These are phyloP conservation scores for Punctularia strigosozonata DNA, from an alignment of 768 basidiomycete genomes.

Conservation along the genomic window DNA sequence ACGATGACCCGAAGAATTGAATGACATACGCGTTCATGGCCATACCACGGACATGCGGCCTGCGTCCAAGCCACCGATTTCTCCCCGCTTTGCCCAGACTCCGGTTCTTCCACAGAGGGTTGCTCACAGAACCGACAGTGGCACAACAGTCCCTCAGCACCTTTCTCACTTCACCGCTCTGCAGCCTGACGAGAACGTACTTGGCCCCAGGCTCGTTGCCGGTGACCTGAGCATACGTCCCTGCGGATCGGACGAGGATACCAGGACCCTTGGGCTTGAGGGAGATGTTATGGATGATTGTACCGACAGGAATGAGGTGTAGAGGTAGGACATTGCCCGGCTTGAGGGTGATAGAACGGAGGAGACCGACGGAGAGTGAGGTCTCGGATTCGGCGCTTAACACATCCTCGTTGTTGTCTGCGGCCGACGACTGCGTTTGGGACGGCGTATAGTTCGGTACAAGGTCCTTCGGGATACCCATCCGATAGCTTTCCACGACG, in stretches of 20 bases:
- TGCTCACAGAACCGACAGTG: conserved; percentile 87
- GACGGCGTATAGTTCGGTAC: conserved; percentile 31
- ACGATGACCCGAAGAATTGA: conserved; percentile 2
- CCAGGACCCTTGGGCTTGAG: conserved; percentile 67
- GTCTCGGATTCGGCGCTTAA: conserved; percentile 22
- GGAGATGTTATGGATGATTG: conserved; percentile 78
- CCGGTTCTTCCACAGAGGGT: conserved; percentile 77
- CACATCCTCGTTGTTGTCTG: conserved; percentile 9
- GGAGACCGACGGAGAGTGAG: conserved; percentile 68
- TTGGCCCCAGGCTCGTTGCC: conserved; percentile 58
- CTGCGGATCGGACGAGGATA: conserved; percentile 82
- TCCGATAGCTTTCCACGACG: conserved; percentile 73
- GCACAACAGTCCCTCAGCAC: conserved; percentile 74
- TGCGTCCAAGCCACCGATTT: conserved; percentile 71
- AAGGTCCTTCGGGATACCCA: conserved; percentile 69
- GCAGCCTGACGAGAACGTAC: conserved; percentile 76
- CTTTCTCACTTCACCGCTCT: conserved; percentile 88
- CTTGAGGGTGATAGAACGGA: conserved; percentile 75
- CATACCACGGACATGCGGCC: conserved; percentile 85
- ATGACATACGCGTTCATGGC: conserved; percentile 85
- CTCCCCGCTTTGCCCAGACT: conserved; percentile 89
- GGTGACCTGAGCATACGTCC: conserved; percentile 74
- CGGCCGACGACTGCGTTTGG: conserved; percentile 12
- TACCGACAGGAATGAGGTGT: conserved; percentile 84
- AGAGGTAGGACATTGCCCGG: conserved; percentile 91